These are phyloP conservation scores for Coniochaeta pulveracea DNA, from an alignment of 2,329 filamentous ascomycete species.

Conservation along the genomic window DNA sequence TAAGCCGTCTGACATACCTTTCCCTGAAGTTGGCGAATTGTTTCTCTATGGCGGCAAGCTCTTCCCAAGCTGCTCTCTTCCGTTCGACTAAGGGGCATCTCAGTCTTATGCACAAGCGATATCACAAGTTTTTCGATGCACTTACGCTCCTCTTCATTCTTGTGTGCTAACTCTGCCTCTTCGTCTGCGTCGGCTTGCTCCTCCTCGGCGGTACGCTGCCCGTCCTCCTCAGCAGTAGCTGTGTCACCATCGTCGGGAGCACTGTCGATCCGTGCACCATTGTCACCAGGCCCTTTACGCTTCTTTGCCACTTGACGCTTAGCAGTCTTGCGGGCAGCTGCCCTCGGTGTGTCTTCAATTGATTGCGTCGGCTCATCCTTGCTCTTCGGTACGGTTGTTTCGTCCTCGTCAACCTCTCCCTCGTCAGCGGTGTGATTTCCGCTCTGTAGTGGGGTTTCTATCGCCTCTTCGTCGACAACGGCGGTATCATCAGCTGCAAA, in stretches of 20 bases:
- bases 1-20: constrained; percentile 37
- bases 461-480: constrained; percentile 22
- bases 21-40: constrained; percentile 82
- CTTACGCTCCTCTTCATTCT: constrained; percentile 56
- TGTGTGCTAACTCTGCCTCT: constrained; percentile 45
- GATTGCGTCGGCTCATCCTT: constrained; percentile 22
- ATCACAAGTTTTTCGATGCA: no score
- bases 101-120: no score
- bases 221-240: constrained; percentile 21
- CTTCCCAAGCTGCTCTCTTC: constrained; percentile 70
- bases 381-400: constrained; percentile 29
- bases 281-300: constrained; percentile 19
- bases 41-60: constrained; percentile 70
- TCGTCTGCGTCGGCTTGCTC: constrained; percentile 44
- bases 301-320: constrained; percentile 27
- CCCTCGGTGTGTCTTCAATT: constrained; percentile 21
- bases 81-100: constrained; percentile 70
- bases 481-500: constrained; percentile 18
- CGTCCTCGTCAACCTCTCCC: constrained; percentile 33
- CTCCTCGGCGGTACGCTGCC: constrained; percentile 37
- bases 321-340: constrained; percentile 24
- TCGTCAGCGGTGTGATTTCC: constrained; percentile 20
- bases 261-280: constrained; percentile 8
- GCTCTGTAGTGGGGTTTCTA: neutral
- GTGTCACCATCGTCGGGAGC: constrained; percentile 19